phyloP scores from a whole-genome alignment of 768 basidiomycete genomes.

The Rhodocollybia butyracea region DNA sequence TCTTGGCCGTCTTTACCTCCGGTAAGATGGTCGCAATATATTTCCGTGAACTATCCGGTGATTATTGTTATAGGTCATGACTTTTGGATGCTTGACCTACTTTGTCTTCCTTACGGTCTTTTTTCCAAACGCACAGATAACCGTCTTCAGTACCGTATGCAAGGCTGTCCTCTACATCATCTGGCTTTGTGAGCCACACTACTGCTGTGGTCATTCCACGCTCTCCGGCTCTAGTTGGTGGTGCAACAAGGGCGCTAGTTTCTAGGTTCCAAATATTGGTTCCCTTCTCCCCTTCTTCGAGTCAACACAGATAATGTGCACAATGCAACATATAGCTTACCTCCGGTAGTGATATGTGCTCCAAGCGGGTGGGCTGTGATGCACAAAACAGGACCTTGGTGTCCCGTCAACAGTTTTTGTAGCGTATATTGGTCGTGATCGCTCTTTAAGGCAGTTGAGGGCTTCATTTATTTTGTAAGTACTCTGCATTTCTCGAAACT shows the following conservation, averaged over 20 bases:
- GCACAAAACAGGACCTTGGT: background rate
- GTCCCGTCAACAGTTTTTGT: background rate
- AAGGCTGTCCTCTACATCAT: background rate
- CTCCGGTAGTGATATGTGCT: background rate
- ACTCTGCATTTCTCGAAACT: background rate
- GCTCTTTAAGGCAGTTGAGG: background rate
- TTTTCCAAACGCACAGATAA: background rate
- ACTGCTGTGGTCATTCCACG: slow-evolving; percentile 1
- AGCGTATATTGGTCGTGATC: background rate
- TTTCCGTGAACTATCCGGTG: background rate
- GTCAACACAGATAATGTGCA: background rate
- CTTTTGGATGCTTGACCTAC: background rate
- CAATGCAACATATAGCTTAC: background rate
- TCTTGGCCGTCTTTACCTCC: background rate
- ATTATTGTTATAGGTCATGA: background rate
- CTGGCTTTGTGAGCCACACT: background rate
- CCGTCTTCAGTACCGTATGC: background rate
- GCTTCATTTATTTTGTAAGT: background rate
- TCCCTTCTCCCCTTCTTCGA: background rate
- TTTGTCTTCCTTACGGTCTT: background rate
- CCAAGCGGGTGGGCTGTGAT: slow-evolving; percentile 1
- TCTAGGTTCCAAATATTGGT: background rate
- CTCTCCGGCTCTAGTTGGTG: background rate
- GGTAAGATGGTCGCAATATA: background rate
- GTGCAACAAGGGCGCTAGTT: background rate